Base-by-base conservation (phyloP, 371 early-diverging fungal species). In the Lichtheimia ramosa region DNA sequence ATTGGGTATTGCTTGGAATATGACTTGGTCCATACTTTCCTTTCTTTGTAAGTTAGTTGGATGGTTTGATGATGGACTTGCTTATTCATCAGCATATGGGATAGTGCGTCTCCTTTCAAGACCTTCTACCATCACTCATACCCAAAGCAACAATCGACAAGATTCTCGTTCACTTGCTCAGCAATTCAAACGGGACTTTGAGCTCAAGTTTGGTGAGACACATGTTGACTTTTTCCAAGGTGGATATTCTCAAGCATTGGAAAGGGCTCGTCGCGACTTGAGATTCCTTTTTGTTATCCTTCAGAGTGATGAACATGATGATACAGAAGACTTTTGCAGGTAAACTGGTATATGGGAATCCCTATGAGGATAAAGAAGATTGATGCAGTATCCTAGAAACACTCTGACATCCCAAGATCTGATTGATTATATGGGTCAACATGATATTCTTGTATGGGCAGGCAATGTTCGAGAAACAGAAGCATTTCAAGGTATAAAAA, bases 291-390 rank as follows among this genome's bases (percentile, higher is more conserved):
- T 95, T 14, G 89, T 92, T 0, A 66, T 91, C 16, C 74, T 97
- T 41, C 89, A 94, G 58, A 88, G 92, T 53, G 82, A 84, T 27
- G 91, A 92, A 65, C 94, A 94, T 64, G 94, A 95, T 66, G 90
- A 92, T 39, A 88, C 92, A 2, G 77, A 75, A 2, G 62, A 52
- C 39, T 89, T 96, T 63, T 89, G 90, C 71, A 83, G 79, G 82
- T 84, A 58, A 53, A 43, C 0, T 8, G n/a, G 25, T 16, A 21
- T 23, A 16, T 2, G 23, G 10, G 18, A 39, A 16, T 18, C 23
- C 34, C 3, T 51, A 5, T 1, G 20, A 6, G 14, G n/a, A 5
- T 5, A 10, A 6, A 28, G 24, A 3, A 7, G 18, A 13, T 39
- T 40, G n/a, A 8, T 53, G 6, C 25, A 2, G 15, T 28, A 16